Percentiles rank a stretch among this genome's conserved stretches.
Evolutionary conservation across 148 eudicot species (phyloP).

Genomic region (Persicaria tinctoria): DNA sequence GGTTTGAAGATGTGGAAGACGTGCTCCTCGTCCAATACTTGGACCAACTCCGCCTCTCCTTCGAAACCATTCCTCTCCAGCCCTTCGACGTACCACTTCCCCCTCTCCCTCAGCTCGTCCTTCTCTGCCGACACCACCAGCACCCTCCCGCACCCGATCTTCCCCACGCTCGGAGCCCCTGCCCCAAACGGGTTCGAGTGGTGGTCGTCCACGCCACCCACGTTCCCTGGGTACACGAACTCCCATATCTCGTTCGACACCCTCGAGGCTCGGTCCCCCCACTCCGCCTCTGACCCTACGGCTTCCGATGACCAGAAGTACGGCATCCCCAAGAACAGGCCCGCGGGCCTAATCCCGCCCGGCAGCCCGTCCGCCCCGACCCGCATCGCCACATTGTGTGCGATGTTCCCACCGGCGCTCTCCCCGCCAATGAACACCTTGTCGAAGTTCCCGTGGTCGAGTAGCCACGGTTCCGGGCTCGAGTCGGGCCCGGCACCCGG

Average conservation of each 20-base stretch:
- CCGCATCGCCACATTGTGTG: constrained; percentile 33
- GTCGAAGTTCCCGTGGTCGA: constrained; percentile 20
- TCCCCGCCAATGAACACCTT: constrained; percentile 49
- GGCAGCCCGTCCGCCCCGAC: constrained; percentile 19
- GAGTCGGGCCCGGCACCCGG: background rate
- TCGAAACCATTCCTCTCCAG: constrained; percentile 29
- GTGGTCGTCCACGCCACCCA: constrained; percentile 29
- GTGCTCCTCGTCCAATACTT: constrained; percentile 31
- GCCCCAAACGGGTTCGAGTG: constrained; percentile 35
- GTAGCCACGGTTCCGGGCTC: constrained; percentile 30
- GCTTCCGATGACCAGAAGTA: constrained; percentile 34
- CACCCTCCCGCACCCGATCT: constrained; percentile 28
- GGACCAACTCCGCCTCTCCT: constrained; percentile 33
- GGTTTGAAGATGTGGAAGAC: constrained; percentile 28
- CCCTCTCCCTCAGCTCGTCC: constrained; percentile 27
- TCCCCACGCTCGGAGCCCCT: constrained; percentile 20
- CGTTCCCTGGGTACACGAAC: constrained; percentile 25
- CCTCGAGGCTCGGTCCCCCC: background rate
- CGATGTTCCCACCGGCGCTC: constrained; percentile 50
- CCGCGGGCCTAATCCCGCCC: constrained; percentile 20
- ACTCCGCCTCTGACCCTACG: constrained; percentile 18
- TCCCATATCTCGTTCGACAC: constrained; percentile 33
- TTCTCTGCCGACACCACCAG: constrained; percentile 37
- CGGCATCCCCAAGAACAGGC: constrained; percentile 37
- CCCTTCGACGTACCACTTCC: constrained; percentile 14